phyloP scores from a whole-genome alignment of 352 stramenopile genomes.

The Pythium graminicola region DNA sequence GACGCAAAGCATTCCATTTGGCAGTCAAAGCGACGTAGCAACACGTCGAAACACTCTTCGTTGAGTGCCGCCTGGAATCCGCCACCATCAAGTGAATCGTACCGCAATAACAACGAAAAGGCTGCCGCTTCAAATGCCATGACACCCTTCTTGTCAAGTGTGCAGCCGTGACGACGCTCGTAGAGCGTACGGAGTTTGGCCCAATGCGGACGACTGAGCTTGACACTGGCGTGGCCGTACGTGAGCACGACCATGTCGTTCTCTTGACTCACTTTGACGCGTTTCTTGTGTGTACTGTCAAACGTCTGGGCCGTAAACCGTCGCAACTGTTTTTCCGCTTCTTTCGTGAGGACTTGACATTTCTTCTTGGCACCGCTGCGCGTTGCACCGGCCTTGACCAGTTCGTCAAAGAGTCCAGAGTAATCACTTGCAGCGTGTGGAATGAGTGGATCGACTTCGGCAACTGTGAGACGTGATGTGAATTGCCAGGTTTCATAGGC shows the following conservation, averaged over 20 bases:
- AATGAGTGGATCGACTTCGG: conserved; percentile 67
- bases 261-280: conserved; percentile 31
- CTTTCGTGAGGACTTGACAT: conserved; percentile 35
- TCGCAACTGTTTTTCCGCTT: conserved; percentile 29
- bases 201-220: conserved; percentile 77
- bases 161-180: conserved; percentile 31
- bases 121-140: conserved; percentile 63
- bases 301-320: conserved; percentile 22
- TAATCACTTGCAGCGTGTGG: conserved; percentile 67
- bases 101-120: conserved; percentile 87
- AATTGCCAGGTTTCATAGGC: conserved; percentile 85
- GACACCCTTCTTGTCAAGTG: conserved; percentile 11
- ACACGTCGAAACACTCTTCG: conserved; percentile 88
- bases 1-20: conserved; percentile 93
- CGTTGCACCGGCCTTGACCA: conserved; percentile 63
- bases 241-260: conserved; percentile 35
- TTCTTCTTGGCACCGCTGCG: conserved; percentile 52
- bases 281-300: conserved; percentile 14
- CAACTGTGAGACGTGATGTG: conserved; percentile 62
- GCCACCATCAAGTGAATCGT: conserved; percentile 91
- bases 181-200: conserved; percentile 85
- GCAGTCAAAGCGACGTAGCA: conserved; percentile 88
- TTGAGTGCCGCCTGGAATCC: conserved; percentile 90
- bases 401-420: conserved; percentile 59
- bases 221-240: conserved; percentile 65